Conservation (phyloP, 164 flowering plant genomes). For the Tinospora cordifolia region DNA sequence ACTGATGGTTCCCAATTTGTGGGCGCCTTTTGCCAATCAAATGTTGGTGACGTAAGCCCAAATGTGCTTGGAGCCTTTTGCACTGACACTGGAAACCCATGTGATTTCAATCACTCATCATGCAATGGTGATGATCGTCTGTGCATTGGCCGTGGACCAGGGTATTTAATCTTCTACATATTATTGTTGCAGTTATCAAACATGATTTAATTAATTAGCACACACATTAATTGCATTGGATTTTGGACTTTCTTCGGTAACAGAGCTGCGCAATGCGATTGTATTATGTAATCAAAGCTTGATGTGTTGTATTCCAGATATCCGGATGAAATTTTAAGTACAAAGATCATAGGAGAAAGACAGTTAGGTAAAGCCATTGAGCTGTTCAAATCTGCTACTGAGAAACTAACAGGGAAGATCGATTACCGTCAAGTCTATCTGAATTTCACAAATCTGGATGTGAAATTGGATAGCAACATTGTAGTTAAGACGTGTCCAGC, state of each 20-base stretch:
- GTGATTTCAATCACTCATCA: conserved; percentile 55
- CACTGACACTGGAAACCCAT: conserved; percentile 39
- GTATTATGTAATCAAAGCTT: not conserved
- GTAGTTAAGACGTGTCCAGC: conserved; percentile 53
- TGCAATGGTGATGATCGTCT: conserved; percentile 46
- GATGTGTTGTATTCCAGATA: conserved; percentile 27
- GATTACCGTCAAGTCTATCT: conserved; percentile 45
- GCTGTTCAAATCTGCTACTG: conserved; percentile 36
- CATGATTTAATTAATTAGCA: not conserved
- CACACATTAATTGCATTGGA: not conserved
- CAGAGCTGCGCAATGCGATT: not conserved
- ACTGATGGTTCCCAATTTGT: conserved; percentile 37
- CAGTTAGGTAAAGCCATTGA: conserved; percentile 45
- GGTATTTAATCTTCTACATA: conserved; percentile 23
- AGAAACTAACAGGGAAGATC: conserved; percentile 37
- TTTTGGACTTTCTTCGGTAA: not conserved
- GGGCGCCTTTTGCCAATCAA: conserved; percentile 64
- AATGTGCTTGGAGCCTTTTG: conserved; percentile 65
- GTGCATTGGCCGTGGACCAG: conserved; percentile 62
- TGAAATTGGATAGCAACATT: conserved; percentile 25
- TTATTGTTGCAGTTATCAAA: not conserved
- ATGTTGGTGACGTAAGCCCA: conserved; percentile 62
- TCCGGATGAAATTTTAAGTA: conserved; percentile 59
- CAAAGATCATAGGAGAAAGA: conserved; percentile 56
- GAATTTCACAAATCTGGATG: conserved; percentile 44